Evolutionary conservation across 2,329 filamentous ascomycete genomes (phyloP).

Genomic region (Talaromyces sp.): DNA sequence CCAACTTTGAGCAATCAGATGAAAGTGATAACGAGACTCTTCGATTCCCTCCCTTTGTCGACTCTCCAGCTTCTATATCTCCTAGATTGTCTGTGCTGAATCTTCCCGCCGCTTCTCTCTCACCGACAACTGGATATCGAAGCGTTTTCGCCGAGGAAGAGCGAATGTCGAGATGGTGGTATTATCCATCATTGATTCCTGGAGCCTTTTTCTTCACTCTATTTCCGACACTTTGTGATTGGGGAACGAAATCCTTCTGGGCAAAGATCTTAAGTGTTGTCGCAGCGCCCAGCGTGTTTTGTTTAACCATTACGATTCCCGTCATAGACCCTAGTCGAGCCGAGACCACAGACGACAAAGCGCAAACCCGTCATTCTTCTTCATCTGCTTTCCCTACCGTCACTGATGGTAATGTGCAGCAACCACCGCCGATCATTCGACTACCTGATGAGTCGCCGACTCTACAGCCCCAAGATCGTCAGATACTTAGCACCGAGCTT

Average conservation of each 20-base stretch:
- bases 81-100: neutral
- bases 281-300: slow-evolving; percentile 82
- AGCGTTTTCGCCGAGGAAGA: slow-evolving; percentile 39
- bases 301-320: slow-evolving; percentile 83
- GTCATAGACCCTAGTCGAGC: slow-evolving; percentile 69
- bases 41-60: slow-evolving; percentile 65
- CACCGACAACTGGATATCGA: slow-evolving; percentile 11
- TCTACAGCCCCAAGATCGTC: slow-evolving; percentile 21
- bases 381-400: slow-evolving; percentile 25
- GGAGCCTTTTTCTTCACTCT: slow-evolving; percentile 66
- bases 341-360: slow-evolving; percentile 36
- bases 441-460: slow-evolving; percentile 36
- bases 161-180: slow-evolving; percentile 68
- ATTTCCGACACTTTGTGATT: slow-evolving; percentile 81
- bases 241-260: slow-evolving; percentile 76
- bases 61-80: slow-evolving; percentile 30
- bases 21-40: slow-evolving; percentile 30
- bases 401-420: slow-evolving; percentile 23
- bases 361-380: neutral
- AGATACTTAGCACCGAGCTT: neutral
- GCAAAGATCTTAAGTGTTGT: slow-evolving; percentile 76
- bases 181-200: slow-evolving; percentile 65
- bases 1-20: slow-evolving; percentile 11
- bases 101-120: neutral
- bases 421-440: slow-evolving; percentile 23